These are phyloP conservation scores for Starmerella khaoyaiensis DNA, from an alignment of 805 yeast genomes.

Conservation along the genomic window DNA sequence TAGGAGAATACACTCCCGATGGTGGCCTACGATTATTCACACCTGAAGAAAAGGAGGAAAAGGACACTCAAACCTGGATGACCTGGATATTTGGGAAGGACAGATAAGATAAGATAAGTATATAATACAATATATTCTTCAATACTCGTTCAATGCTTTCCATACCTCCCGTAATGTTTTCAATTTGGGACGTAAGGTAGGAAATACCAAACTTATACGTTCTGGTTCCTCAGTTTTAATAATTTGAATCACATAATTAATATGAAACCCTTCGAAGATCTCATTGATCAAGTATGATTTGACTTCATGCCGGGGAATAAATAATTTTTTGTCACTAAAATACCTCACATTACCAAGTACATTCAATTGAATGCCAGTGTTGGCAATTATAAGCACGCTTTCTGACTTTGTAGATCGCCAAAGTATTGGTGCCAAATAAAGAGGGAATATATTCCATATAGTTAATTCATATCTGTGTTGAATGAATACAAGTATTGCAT, in stretches of 20 bases:
- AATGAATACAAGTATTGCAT: too few relatives aligned
- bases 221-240: slow-evolving; percentile 3
- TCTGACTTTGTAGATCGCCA: too few relatives aligned
- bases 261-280: slow-evolving; percentile 16
- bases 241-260: slow-evolving; percentile 17
- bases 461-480: too few relatives aligned
- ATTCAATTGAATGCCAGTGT: slow-evolving; percentile 15
- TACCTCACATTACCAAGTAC: slow-evolving; percentile 8
- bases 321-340: slow-evolving; percentile 8
- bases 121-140: not conserved
- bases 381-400: slow-evolving; percentile 9
- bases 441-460: too few relatives aligned
- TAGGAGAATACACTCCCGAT: slow-evolving; percentile 36
- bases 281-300: slow-evolving; percentile 16
- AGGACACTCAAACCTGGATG: slow-evolving; percentile 31
- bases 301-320: slow-evolving; percentile 8
- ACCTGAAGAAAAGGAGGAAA: slow-evolving; percentile 32
- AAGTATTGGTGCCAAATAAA: too few relatives aligned
- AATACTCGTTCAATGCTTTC: slow-evolving; percentile 3
- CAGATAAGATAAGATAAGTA: slow-evolving; percentile 11
- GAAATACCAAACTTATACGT: slow-evolving; percentile 9
- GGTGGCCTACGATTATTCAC: slow-evolving; percentile 35
- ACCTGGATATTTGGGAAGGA: slow-evolving; percentile 35
- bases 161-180: slow-evolving; percentile 7
- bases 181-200: slow-evolving; percentile 12